Conservation (phyloP, 495 filamentous ascomycete genomes). For the Sporormia fimetaria region DNA sequence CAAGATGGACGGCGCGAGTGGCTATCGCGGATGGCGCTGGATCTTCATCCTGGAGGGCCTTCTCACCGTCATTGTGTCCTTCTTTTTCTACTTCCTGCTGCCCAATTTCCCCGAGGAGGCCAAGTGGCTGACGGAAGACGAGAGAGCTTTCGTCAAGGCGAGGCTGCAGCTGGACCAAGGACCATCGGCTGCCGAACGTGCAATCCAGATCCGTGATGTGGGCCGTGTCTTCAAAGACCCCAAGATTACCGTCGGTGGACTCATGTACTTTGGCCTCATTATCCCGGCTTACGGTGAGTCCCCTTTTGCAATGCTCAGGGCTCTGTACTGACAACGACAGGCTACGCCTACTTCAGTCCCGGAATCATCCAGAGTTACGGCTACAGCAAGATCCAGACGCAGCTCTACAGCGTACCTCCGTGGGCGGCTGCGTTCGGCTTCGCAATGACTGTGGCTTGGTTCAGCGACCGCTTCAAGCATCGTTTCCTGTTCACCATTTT, state of each 20-base stretch:
- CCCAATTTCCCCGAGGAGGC: slow-evolving; percentile 63
- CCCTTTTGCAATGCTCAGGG: too few species aligned
- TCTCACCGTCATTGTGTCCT: slow-evolving; percentile 58
- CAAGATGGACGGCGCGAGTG: slow-evolving; percentile 59
- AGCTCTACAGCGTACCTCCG: slow-evolving; percentile 40
- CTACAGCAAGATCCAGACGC: slow-evolving; percentile 38
- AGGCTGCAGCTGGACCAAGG: slow-evolving; percentile 73
- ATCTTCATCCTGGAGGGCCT: slow-evolving; percentile 59
- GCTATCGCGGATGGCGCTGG: slow-evolving; percentile 83
- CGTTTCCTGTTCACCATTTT: slow-evolving; percentile 32
- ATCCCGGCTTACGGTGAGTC: slow-evolving; percentile 80
- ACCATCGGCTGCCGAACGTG: slow-evolving; percentile 46
- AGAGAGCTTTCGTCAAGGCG: slow-evolving; percentile 60
- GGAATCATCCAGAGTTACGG: slow-evolving; percentile 37
- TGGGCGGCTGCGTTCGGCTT: slow-evolving; percentile 37
- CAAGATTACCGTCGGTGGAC: slow-evolving; percentile 62
- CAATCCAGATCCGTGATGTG: slow-evolving; percentile 53
- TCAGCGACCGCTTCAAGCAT: slow-evolving; percentile 28
- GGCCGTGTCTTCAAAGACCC: slow-evolving; percentile 56
- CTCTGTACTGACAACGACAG: too few species aligned
- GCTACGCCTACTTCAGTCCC: slow-evolving; percentile 64
- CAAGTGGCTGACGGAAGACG: slow-evolving; percentile 61
- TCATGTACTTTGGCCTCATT: slow-evolving; percentile 86
- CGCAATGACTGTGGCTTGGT: slow-evolving; percentile 32
- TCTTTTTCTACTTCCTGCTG: slow-evolving; percentile 67